phyloP scores from a whole-genome alignment of 768 basidiomycete species.

The Nidularia pulvinata region DNA sequence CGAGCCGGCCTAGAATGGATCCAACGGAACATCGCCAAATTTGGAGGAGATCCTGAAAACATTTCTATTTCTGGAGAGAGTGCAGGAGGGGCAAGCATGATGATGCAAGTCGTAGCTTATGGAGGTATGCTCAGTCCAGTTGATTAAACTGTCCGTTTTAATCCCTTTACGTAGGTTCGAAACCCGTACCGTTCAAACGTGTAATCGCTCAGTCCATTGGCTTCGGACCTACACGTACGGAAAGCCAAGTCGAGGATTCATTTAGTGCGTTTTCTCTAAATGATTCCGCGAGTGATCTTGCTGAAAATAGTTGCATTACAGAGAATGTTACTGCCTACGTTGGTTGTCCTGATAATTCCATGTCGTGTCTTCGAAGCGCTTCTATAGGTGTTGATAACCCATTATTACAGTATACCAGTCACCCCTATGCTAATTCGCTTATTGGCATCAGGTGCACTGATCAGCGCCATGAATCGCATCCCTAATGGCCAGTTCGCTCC shows the following conservation, averaged over 20 bases:
- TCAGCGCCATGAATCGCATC: slow-evolving; percentile 33
- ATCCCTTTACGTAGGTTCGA: slow-evolving; percentile 15
- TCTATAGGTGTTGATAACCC: slow-evolving; percentile 19
- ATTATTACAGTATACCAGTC: too few relatives aligned
- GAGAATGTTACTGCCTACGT: slow-evolving; percentile 23
- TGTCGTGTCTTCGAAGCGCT: slow-evolving; percentile 33
- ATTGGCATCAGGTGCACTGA: slow-evolving; percentile 26
- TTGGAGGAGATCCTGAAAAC: slow-evolving; percentile 28
- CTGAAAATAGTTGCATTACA: not conserved
- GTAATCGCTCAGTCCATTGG: slow-evolving; percentile 43
- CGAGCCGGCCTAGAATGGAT: slow-evolving; percentile 38
- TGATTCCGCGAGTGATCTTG: not conserved
- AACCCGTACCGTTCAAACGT: slow-evolving; percentile 32
- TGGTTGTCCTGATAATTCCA: slow-evolving; percentile 22
- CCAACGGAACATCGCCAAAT: slow-evolving; percentile 28
- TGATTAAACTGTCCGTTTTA: too few relatives aligned
- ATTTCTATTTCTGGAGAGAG: slow-evolving; percentile 35
- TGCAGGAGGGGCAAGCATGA: slow-evolving; percentile 41
- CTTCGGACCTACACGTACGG: slow-evolving; percentile 29
- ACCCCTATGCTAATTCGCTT: not conserved
- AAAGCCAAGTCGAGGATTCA: slow-evolving; percentile 19
- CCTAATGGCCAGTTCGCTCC: slow-evolving; percentile 25
- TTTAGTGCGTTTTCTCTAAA: slow-evolving; percentile 23
- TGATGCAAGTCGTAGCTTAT: slow-evolving; percentile 43
- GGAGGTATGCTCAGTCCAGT: slow-evolving; percentile 21